Base-by-base conservation (phyloP, 139 green algal species). In the Pycnococcus provasolii region DNA sequence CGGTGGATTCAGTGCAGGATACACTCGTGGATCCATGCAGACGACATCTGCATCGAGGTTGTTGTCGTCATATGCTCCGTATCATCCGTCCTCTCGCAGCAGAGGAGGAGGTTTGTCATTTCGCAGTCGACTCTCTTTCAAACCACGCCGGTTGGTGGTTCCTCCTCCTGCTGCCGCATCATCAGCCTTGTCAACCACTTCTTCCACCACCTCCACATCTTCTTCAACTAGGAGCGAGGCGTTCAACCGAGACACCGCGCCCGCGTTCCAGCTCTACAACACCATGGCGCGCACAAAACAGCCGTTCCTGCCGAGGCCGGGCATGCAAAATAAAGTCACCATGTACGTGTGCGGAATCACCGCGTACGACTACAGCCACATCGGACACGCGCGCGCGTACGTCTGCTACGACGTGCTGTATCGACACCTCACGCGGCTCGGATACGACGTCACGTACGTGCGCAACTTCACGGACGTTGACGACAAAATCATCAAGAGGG, bases 291-390 rank as follows among this genome's bases (percentile, higher is more conserved):
- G 85, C 0, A 60, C 59, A 15, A 97, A 97, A 76, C 79, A 96
- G 71, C 40, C 46, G 1, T 96, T 99, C 70, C 55, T 1, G 2
- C 79, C 89, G 1, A 26, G 45, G 26, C 2, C 73, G 76, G 7
- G 55, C 51, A 2, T 66, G n/a, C 58, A 57, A 8, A 69, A 66
- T 45, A 78, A 73, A 1, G 88, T 98, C 9, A 74, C 70, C 53
- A 96, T 99, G 90, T 99, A 98, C 60, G 91, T 97, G 2, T 99
- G 94, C 72, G 94, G 94, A 3, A 89, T 97, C 0, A 99, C 94
- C 5, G 78, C 74, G 45, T 84, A 84, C 64, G 78, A 84, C 71
- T 81, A 78, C 69, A 76, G 75, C 53, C 92, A 98, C 77, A 94
- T 98, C 48, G 92, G 94, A 42, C 94, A 99, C 72, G 94, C 94